Percentiles rank a stretch among this genome's conserved stretches.
These are phyloP conservation scores for Pleoardoris graminearum DNA, from an alignment of 2,329 filamentous ascomycete species.

Conservation along the genomic window DNA sequence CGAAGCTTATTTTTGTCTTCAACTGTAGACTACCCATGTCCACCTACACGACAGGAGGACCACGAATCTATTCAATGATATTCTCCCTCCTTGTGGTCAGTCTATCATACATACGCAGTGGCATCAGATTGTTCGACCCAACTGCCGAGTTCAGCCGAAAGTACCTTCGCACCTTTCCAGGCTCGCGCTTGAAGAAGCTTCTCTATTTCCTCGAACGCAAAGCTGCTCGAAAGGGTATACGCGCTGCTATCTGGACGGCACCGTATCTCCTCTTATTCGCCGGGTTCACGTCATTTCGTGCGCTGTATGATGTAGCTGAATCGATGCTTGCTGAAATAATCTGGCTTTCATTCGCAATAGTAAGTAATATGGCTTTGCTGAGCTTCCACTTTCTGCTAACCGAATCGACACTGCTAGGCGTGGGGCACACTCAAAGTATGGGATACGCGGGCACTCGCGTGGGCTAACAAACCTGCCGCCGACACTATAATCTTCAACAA, in stretches of 20 bases:
- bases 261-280: constrained; percentile 18
- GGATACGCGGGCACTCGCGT: constrained; percentile 17
- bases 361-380: not conserved
- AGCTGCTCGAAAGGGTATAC: constrained; percentile 3
- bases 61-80: constrained; percentile 29
- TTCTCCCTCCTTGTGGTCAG: constrained; percentile 26
- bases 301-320: constrained; percentile 20
- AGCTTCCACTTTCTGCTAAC: not conserved
- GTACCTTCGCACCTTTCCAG: constrained; percentile 21
- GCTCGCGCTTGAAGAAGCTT: constrained; percentile 15
- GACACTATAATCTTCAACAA: constrained; percentile 14
- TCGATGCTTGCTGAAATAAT: constrained; percentile 31
- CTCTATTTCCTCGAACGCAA: constrained; percentile 16
- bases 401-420: constrained; percentile 1
- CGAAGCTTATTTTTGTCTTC: not conserved
- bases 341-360: constrained; percentile 29
- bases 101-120: constrained; percentile 24
- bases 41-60: constrained; percentile 13
- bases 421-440: constrained; percentile 33
- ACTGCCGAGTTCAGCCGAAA: constrained; percentile 15
- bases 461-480: constrained; percentile 13
- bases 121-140: constrained; percentile 25
- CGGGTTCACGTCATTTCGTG: constrained; percentile 14
- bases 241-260: constrained; percentile 11
- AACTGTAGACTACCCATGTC: constrained; percentile 8